A percentile compares a stretch with the other conserved stretches of the same genome.
phyloP scores from a whole-genome alignment of 805 yeast genomes.

The Yamadazyma kitorensis region DNA sequence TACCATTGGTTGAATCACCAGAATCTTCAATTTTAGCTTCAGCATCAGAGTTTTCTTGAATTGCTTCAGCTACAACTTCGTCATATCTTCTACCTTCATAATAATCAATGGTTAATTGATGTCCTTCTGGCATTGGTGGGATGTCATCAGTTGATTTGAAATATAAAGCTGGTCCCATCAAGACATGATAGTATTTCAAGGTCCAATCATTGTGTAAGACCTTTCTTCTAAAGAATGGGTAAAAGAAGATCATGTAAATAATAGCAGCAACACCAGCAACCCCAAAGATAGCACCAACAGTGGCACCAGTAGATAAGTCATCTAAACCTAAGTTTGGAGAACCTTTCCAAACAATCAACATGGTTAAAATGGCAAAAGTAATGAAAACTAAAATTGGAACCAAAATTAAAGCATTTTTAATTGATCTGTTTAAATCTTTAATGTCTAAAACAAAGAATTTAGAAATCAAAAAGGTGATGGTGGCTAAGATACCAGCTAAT shows the following conservation, averaged over 20 bases:
- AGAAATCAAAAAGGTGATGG: constrained; percentile 55
- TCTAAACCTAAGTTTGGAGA: constrained; percentile 64
- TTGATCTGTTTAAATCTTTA: constrained; percentile 38
- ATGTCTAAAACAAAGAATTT: constrained; percentile 63
- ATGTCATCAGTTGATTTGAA: constrained; percentile 55
- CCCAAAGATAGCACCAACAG: constrained; percentile 60
- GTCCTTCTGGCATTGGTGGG: constrained; percentile 67
- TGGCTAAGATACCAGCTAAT: constrained; percentile 62
- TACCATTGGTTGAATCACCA: constrained; percentile 8
- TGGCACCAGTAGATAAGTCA: constrained; percentile 49
- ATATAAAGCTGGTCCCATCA: constrained; percentile 55
- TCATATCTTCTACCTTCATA: constrained; percentile 56
- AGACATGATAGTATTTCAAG: constrained; percentile 52
- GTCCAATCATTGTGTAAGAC: constrained; percentile 66
- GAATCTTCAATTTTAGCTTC: constrained; percentile 10
- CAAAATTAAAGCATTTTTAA: constrained; percentile 53
- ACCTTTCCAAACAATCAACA: constrained; percentile 80
- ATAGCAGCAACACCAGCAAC: constrained; percentile 57
- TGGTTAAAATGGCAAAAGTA: constrained; percentile 62
- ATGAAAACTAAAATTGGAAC: constrained; percentile 61
- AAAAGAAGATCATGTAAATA: constrained; percentile 51
- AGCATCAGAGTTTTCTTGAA: constrained; percentile 9
- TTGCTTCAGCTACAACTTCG: constrained; percentile 15
- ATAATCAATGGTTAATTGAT: constrained; percentile 56
- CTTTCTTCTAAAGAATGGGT: constrained; percentile 62